Conservation (phyloP, 169 alveolate genomes). For the Amoebophrya sp. region DNA sequence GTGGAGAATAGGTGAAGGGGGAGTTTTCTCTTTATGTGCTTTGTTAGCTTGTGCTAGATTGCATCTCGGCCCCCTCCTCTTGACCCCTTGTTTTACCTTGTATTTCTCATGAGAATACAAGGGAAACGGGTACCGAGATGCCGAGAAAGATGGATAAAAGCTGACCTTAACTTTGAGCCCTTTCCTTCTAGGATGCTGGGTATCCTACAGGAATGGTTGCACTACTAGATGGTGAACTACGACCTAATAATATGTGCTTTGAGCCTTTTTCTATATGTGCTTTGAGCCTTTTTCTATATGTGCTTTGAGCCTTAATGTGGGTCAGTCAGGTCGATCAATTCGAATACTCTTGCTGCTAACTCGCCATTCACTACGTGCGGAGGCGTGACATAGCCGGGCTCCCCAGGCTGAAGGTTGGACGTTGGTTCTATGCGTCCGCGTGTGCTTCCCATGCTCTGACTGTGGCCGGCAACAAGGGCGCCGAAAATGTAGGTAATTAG, state of each 20-base stretch:
- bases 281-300: background rate
- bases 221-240: background rate
- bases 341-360: conserved; percentile 59
- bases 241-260: background rate
- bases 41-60: no score
- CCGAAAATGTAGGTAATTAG: background rate
- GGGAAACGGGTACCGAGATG: no score
- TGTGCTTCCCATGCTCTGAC: background rate
- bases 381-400: background rate
- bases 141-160: no score
- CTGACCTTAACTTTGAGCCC: no score
- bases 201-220: background rate
- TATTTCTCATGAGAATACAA: no score
- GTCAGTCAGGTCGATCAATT: conserved; percentile 57
- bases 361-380: conserved; percentile 60
- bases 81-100: conserved; percentile 35
- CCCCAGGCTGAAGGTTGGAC: background rate
- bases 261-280: background rate
- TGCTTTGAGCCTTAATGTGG: background rate
- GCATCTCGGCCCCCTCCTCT: no score
- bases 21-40: no score
- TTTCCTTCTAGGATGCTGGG: background rate
- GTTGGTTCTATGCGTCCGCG: background rate
- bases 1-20: no score
- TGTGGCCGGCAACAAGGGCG: background rate